Evolutionary conservation across 495 filamentous ascomycete species (phyloP), one percentile per base, ranked within the genome.

Genomic region (Trichoderma reesei): DNA sequence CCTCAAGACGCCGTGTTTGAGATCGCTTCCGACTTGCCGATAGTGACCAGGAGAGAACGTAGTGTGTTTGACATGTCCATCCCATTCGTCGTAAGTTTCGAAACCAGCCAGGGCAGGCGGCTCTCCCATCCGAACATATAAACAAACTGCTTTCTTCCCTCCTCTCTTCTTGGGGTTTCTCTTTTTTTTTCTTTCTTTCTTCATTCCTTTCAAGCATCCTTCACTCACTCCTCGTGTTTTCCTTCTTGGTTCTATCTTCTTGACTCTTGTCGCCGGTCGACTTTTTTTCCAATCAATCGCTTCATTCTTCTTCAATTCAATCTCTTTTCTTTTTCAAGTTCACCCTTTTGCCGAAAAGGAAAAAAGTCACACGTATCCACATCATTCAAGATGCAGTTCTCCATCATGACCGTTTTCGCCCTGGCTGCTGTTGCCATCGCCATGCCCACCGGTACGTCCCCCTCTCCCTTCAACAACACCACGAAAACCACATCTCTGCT

Each of bases 301-400:
- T 68, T 67, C 41, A 51, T 64, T 56, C 63, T 54, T 46, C 59
- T 67, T 36, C 66, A n/a, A n/a, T n/a, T 66, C 61, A 67, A 46
- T 54, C 68, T 33, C 16, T 31, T 56, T 26, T 56, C 18, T 34
- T 54, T 34, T 56, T n/a, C n/a, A n/a, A n/a, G n/a, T n/a, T n/a
- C n/a, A n/a, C n/a, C n/a, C n/a, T 31, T 10, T 18, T n/a, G 31
- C 2, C 42, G 48, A 34, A 34, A 46, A 46, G 7, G 2, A 38
- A 38, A 62, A 39, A 9, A 60, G 62, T 39, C 65, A 61, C 61
- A 16, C 54, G 64, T 60, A 63, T 65, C 62, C 41, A 68, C 62
- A 8, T 26, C 68, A 69, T 71, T 73, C 76, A 82, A 74, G 66
- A 83, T 83, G 81, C 79, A 83, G 78, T 78, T 78, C 75, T 73